Base-by-base conservation (phyloP, 106 monocot genomes). In the Apostasia ramifera region DNA sequence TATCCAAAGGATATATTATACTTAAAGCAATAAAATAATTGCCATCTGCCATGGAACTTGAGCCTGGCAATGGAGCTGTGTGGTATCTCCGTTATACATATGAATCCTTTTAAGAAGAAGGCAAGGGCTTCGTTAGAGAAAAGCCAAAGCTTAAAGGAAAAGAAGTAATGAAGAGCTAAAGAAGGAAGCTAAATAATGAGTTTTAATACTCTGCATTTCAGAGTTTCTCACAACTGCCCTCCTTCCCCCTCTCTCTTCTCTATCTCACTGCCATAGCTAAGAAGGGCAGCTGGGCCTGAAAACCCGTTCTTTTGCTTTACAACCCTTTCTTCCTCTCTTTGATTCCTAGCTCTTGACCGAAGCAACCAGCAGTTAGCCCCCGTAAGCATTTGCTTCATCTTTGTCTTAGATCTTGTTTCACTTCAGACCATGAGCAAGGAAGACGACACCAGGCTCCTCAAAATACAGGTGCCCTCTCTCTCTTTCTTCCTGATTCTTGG, bases 391-490 rank as follows among this genome's bases (percentile, higher is more conserved):
- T 37, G 41, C 5, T 44, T 60, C 39, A 47, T 7, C 59, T 50
- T 61, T 2, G 47, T 44, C 55, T 47, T 39, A 5, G 3, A 67
- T 5, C n/a, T 38, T 15, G 2, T 61, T 53, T 46, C 4, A 2
- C n/a, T 42, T 1, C 43, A 47, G n/a, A 56, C 49, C 47, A 88
- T 81, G 88, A 88, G 71, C 71, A 88, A 88, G 61, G 68, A 68
- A 56, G 88, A 88, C 57, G 81, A 86, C 42, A 52, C 61, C 66
- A 86, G 79, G 47, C 79, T 88, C 62, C 84, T 88, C 45, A 84
- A 84, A 68, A 81, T 84, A 73, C 84, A 84, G 88, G 88, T 88
- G 48, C 3, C 6, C 8, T 59, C 12, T 66, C 10, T 66, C 55
- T 40, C 15, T 44, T 4, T 46, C 55, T 57, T 44, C 13, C n/a